Conservation (phyloP, 345 rosid genomes). For the Aquilaria sinensis region DNA sequence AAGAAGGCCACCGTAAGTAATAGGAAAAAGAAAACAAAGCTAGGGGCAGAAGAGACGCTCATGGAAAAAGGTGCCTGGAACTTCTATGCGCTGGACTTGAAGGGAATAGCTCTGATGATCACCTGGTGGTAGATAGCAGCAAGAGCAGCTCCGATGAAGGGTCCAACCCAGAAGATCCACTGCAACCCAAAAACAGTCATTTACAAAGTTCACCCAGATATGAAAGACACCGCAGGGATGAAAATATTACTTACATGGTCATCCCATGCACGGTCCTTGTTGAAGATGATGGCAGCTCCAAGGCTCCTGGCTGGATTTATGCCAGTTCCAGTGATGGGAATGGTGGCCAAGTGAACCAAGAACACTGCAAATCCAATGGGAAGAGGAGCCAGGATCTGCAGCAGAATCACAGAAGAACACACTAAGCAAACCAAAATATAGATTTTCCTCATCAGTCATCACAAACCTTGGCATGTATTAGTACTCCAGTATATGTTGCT, state of each 20-base stretch:
- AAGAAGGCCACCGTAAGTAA: too few relatives aligned
- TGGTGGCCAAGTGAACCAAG: constrained; percentile 70
- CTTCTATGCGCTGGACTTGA: constrained; percentile 45
- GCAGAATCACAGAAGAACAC: not conserved
- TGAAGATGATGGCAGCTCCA: constrained; percentile 62
- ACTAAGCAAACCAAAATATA: too few relatives aligned
- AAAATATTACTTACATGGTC: constrained; percentile 35
- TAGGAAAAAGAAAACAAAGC: too few relatives aligned
- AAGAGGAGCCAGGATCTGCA: constrained; percentile 67
- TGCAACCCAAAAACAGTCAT: constrained; percentile 13
- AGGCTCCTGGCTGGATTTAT: constrained; percentile 75
- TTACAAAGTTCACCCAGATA: too few relatives aligned
- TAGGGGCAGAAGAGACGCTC: too few relatives aligned
- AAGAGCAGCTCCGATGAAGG: constrained; percentile 69
- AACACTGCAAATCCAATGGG: constrained; percentile 71
- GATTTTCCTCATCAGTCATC: too few relatives aligned
- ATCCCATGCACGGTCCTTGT: constrained; percentile 47
- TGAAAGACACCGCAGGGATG: not conserved
- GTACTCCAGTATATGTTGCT: too few relatives aligned
- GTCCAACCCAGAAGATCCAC: constrained; percentile 86
- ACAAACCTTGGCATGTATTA: too few relatives aligned
- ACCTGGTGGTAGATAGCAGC: constrained; percentile 73
- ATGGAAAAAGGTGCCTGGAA: not conserved
- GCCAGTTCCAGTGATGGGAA: constrained; percentile 67
- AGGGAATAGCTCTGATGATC: constrained; percentile 68